phyloP scores from a whole-genome alignment of 331 rosid species.

The Spiraea crenata region DNA sequence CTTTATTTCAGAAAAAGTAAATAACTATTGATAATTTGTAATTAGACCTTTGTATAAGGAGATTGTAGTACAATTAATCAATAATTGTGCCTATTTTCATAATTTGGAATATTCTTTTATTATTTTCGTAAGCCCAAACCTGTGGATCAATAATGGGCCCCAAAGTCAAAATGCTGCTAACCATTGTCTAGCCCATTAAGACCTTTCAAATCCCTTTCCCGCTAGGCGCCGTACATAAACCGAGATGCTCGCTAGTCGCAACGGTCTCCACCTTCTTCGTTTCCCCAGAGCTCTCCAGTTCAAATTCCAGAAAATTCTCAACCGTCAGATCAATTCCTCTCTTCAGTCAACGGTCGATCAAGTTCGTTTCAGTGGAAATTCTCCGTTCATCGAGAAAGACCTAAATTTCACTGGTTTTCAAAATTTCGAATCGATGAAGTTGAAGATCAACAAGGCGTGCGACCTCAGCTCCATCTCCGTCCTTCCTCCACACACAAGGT shows the following conservation, averaged over 20 bases:
- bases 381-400: background rate
- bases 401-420: background rate
- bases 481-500: conserved; percentile 77
- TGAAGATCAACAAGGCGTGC: conserved; percentile 88
- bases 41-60: too few species aligned
- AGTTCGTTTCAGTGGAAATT: background rate
- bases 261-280: background rate
- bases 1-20: too few species aligned
- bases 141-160: background rate
- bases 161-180: background rate
- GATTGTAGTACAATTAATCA: too few species aligned
- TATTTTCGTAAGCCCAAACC: too few species aligned
- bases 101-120: too few species aligned
- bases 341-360: background rate
- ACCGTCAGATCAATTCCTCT: background rate
- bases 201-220: conserved; percentile 11
- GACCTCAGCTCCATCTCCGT: conserved; percentile 93
- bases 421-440: conserved; percentile 33
- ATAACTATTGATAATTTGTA: too few species aligned
- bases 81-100: too few species aligned
- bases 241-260: background rate
- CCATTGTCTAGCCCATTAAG: background rate
- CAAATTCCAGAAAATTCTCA: conserved; percentile 6
- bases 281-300: background rate
- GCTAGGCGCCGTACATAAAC: background rate